Percentiles rank a stretch among this genome's conserved stretches.
phyloP scores from a whole-genome alignment of 345 rosid genomes.

The Eucalyptus dawsonii region DNA sequence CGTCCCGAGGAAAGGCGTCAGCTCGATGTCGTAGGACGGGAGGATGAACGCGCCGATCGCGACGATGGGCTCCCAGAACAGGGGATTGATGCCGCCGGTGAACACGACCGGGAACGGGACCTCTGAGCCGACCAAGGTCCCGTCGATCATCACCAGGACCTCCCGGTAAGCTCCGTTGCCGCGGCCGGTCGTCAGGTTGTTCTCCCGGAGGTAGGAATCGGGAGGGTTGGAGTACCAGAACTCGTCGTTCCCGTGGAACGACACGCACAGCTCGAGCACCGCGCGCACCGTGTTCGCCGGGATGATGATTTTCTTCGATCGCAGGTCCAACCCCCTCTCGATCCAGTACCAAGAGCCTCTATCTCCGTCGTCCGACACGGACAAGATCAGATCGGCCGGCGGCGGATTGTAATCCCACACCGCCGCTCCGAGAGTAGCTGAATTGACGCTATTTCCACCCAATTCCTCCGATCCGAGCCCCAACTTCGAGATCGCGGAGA shows the following conservation, averaged over 20 bases:
- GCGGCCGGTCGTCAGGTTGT: slow-evolving; percentile 40
- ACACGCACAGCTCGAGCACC: slow-evolving; percentile 55
- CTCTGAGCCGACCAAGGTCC: slow-evolving; percentile 56
- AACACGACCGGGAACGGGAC: slow-evolving; percentile 72
- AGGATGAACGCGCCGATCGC: slow-evolving; percentile 66
- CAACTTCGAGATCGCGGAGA: background rate
- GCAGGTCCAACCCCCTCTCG: slow-evolving; percentile 31
- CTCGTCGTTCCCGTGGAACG: slow-evolving; percentile 84
- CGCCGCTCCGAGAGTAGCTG: background rate
- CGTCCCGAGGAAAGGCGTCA: slow-evolving; percentile 60
- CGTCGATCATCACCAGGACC: slow-evolving; percentile 56
- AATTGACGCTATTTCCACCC: background rate
- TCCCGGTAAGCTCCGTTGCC: slow-evolving; percentile 73
- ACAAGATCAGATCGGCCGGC: slow-evolving; percentile 66
- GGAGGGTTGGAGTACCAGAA: slow-evolving; percentile 95
- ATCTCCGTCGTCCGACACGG: slow-evolving; percentile 19
- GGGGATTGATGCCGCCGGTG: slow-evolving; percentile 79
- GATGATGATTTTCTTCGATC: slow-evolving; percentile 23
- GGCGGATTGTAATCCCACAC: slow-evolving; percentile 5
- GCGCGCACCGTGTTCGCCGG: slow-evolving; percentile 49
- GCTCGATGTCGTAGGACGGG: slow-evolving; percentile 66
- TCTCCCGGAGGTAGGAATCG: slow-evolving; percentile 37
- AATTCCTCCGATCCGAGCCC: background rate
- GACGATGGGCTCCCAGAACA: slow-evolving; percentile 80
- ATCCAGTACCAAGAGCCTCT: slow-evolving; percentile 65